A percentile compares a stretch with the other conserved stretches of the same genome.
phyloP scores from a whole-genome alignment of 1,139 yeast species.

The Kluyveromyces sp. region DNA sequence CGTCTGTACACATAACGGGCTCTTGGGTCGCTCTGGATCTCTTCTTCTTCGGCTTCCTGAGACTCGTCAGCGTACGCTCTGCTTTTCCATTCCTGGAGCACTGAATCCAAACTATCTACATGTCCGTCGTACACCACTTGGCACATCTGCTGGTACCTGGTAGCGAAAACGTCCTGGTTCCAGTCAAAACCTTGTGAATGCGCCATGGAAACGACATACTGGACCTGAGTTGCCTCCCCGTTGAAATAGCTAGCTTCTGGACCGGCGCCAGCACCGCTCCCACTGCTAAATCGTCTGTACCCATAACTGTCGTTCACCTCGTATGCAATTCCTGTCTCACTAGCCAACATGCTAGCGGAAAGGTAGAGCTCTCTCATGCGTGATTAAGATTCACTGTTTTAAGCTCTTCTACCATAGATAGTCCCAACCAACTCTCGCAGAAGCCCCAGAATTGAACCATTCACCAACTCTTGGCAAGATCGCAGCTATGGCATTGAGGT shows the following conservation, averaged over 20 bases:
- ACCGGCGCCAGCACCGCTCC: neutral
- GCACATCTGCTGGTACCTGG: slow-evolving; percentile 29
- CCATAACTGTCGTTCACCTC: slow-evolving; percentile 13
- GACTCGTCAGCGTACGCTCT: slow-evolving; percentile 6
- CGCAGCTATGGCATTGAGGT: too few species aligned
- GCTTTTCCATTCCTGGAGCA: slow-evolving; percentile 7
- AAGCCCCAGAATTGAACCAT: too few species aligned
- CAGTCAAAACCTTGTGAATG: slow-evolving; percentile 30
- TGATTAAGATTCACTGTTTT: too few species aligned
- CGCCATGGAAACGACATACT: slow-evolving; percentile 21
- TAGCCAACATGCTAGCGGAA: slow-evolving; percentile 18
- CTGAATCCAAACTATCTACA: slow-evolving; percentile 20
- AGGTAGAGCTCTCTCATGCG: slow-evolving; percentile 8
- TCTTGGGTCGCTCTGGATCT: slow-evolving; percentile 4
- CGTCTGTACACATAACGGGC: slow-evolving; percentile 8
- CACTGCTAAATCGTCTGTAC: slow-evolving; percentile 7
- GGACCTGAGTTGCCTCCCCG: slow-evolving; percentile 8
- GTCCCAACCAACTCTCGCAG: too few species aligned
- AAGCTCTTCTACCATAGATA: too few species aligned
- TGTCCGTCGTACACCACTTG: slow-evolving; percentile 29
- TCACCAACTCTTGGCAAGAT: too few species aligned
- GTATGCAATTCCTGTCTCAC: slow-evolving; percentile 23
- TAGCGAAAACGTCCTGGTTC: slow-evolving; percentile 31
- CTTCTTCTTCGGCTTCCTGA: slow-evolving; percentile 5
- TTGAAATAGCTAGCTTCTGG: too few species aligned